Base-by-base conservation (phyloP, 768 basidiomycete genomes). In the Mycena amicta region DNA sequence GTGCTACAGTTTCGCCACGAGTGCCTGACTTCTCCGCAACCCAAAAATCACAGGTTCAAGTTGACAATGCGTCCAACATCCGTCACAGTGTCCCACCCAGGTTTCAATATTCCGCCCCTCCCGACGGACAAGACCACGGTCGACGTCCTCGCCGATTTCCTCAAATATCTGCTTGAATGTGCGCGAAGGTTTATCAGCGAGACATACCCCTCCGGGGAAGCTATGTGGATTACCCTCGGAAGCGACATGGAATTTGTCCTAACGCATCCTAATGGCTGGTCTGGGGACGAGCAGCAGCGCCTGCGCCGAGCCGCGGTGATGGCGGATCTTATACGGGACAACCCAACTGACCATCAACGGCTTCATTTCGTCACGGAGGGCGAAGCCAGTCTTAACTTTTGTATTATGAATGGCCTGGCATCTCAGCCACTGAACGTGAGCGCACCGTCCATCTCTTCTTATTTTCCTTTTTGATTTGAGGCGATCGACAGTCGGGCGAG, bases 211-310 rank as follows among this genome's bases (percentile, higher is more conserved):
- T 8, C 8, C 33, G 81, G 83, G 1, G 50, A 26, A 11, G 63
- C 62, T 26, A 60, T 82, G 5, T 80, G 79, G 81, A 63, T 57
- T n/a, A 75, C 75, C 8, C 53, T 80, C 13, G 70, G 74, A 55
- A 61, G 72, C 26, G 68, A 64, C 22, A 74, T 79, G 25, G 75
- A 80, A 28, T 80, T 78, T 56, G 73, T 85, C n/a, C 71, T 85
- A 20, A 75, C 75, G 1, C 83, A 84, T 59, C 83, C 84, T 6
- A 84, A 85, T 54, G 82, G 80, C 0, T 85, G 84, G 82, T 82
- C 79, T 64, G 81, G 81, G 1, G 67, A 65, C 1, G 83, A 86
- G 57, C 84, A 85, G 60, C 72, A 63, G 5, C 70, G 75, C 55
- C 77, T 85, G 68, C 77, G 84, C 15, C 65, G 68, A 12, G 84